phyloP scores from a whole-genome alignment of 495 filamentous ascomycete genomes.

The Talaromyces ruber region DNA sequence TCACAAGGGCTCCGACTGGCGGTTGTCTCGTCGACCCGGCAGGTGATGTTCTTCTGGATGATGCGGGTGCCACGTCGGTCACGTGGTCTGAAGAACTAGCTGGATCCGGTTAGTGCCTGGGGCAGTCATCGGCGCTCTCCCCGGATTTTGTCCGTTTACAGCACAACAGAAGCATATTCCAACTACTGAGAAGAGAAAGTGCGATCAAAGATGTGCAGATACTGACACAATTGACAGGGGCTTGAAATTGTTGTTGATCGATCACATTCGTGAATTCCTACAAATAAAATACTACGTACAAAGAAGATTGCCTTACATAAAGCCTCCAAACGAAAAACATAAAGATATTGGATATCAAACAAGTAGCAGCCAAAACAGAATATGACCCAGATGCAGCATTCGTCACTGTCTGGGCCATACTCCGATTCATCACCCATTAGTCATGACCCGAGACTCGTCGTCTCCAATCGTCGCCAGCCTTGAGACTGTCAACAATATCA shows the following conservation, averaged over 20 bases:
- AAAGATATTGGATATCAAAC: slow-evolving; percentile 23
- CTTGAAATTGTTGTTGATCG: not conserved
- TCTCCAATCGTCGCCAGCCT: slow-evolving; percentile 76
- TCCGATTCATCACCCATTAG: slow-evolving; percentile 25
- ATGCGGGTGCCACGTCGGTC: slow-evolving; percentile 5
- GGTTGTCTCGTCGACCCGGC: not conserved
- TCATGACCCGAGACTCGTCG: slow-evolving; percentile 64
- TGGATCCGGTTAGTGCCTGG: slow-evolving; percentile 2
- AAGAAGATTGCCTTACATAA: slow-evolving; percentile 7
- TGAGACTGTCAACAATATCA: slow-evolving; percentile 70
- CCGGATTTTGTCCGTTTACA: not conserved
- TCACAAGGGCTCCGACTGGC: not conserved
- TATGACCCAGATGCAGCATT: slow-evolving; percentile 4
- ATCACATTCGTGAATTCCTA: not conserved
- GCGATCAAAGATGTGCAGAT: too few species aligned
- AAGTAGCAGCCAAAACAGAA: slow-evolving; percentile 2
- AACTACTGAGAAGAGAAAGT: too few species aligned
- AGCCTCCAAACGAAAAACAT: slow-evolving; percentile 15
- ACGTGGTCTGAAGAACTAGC: not conserved
- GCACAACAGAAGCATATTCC: not conserved
- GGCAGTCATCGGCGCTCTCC: not conserved
- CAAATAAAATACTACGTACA: not conserved
- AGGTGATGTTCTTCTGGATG: slow-evolving; percentile 8
- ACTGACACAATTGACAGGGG: too few species aligned
- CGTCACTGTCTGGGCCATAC: slow-evolving; percentile 12